Percentiles rank a stretch among this genome's conserved stretches.
Conservation (phyloP, 441 rosid genomes). For the Adansonia madagascariensis region DNA sequence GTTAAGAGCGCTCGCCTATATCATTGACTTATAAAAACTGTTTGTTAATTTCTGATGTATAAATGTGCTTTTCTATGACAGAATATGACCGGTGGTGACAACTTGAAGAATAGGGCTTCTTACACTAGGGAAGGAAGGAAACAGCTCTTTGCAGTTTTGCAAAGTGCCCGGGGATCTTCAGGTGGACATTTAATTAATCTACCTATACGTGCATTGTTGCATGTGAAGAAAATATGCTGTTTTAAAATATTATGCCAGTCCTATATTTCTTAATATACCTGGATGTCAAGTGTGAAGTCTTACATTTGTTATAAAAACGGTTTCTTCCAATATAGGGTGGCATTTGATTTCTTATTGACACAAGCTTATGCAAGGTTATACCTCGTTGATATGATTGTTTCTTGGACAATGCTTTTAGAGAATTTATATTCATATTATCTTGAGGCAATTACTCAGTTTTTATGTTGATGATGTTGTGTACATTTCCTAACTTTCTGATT, state of each 20-base stretch:
- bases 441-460: background rate
- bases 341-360: conserved; percentile 13
- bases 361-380: conserved; percentile 2
- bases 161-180: conserved; percentile 99
- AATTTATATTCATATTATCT: conserved; percentile 8
- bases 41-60: conserved; percentile 29
- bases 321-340: conserved; percentile 4
- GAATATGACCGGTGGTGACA: conserved; percentile 67
- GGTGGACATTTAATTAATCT: conserved; percentile 54
- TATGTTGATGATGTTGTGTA: background rate
- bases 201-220: conserved; percentile 10
- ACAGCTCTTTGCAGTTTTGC: conserved; percentile 97
- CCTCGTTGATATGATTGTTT: background rate
- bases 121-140: conserved; percentile 97
- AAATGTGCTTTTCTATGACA: conserved; percentile 43
- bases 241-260: conserved; percentile 7
- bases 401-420: conserved; percentile 4
- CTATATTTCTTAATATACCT: background rate
- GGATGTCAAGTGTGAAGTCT: conserved; percentile 21
- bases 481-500: conserved; percentile 5
- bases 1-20: conserved; percentile 54
- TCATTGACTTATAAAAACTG: conserved; percentile 22
- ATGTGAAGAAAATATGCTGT: conserved; percentile 16
- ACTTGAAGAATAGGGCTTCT: conserved; percentile 79
- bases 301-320: background rate